phyloP scores from a whole-genome alignment of 352 stramenopile species.

The Phytophthora citrophthora region DNA sequence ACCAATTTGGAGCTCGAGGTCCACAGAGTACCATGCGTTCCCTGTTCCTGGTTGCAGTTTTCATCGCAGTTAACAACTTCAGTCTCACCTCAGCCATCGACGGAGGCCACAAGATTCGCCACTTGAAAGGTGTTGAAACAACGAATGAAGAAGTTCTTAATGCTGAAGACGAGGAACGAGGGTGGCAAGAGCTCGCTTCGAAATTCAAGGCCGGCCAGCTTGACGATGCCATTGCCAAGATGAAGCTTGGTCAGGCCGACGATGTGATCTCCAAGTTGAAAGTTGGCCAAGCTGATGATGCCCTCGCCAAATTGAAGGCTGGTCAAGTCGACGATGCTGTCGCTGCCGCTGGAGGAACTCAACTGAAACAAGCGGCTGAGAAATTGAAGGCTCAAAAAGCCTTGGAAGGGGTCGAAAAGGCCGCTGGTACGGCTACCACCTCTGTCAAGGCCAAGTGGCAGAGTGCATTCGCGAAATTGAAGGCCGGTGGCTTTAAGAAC shows the following conservation, averaged over 20 bases:
- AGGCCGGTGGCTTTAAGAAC: not conserved
- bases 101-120: not conserved
- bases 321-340: not conserved
- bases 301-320: not conserved
- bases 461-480: not conserved
- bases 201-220: not conserved
- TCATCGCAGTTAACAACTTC: not conserved
- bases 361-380: not conserved
- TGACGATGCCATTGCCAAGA: not conserved
- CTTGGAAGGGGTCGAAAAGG: not conserved
- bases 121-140: not conserved
- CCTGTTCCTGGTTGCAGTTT: not conserved
- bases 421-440: not conserved
- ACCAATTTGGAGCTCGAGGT: not conserved
- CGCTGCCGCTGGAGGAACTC: not conserved
- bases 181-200: not conserved
- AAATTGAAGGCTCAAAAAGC: constrained; percentile 2
- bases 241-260: not conserved
- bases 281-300: not conserved
- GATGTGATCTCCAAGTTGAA: not conserved
- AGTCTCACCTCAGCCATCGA: not conserved
- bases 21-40: not conserved
- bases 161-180: not conserved
- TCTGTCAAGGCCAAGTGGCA: not conserved
- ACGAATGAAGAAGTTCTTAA: not conserved